These are phyloP conservation scores for Mycena amicta DNA, from an alignment of 768 basidiomycete species.

Conservation along the genomic window DNA sequence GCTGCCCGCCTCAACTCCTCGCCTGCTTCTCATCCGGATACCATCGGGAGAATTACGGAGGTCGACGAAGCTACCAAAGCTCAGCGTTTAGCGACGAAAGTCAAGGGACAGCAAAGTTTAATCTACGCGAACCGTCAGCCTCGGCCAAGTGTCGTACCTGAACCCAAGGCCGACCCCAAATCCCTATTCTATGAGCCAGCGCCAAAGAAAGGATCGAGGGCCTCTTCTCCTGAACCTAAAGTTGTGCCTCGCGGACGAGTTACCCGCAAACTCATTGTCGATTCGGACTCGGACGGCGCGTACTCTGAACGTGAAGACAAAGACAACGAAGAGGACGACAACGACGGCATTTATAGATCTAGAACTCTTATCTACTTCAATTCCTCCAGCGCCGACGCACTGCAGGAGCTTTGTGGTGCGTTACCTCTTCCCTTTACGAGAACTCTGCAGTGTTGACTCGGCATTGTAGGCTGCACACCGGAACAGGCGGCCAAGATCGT, in stretches of 20 bases:
- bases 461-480: conserved; percentile 63
- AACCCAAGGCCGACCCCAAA: conserved; percentile 43
- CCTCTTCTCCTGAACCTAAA: conserved; percentile 32
- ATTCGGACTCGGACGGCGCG: conserved; percentile 67
- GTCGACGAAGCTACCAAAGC: conserved; percentile 75
- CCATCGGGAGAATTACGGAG: conserved; percentile 67
- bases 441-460: not conserved
- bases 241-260: conserved; percentile 52
- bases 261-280: conserved; percentile 59
- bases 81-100: conserved; percentile 62
- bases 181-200: conserved; percentile 28
- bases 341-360: conserved; percentile 41
- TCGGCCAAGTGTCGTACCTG: conserved; percentile 44
- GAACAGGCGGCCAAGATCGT: conserved; percentile 84
- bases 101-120: conserved; percentile 81
- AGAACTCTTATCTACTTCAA: conserved; percentile 74
- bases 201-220: not conserved
- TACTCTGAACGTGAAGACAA: conserved; percentile 54
- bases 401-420: conserved; percentile 79
- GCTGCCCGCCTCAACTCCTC: no score
- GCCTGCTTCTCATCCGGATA: conserved; percentile 22
- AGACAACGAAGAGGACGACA: conserved; percentile 36
- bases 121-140: conserved; percentile 73
- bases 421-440: conserved; percentile 1
- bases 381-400: conserved; percentile 55